Evolutionary conservation across 2,329 filamentous ascomycete species (phyloP), one percentile per base, ranked within the genome.

Genomic region (Leptographium galeiforme): DNA sequence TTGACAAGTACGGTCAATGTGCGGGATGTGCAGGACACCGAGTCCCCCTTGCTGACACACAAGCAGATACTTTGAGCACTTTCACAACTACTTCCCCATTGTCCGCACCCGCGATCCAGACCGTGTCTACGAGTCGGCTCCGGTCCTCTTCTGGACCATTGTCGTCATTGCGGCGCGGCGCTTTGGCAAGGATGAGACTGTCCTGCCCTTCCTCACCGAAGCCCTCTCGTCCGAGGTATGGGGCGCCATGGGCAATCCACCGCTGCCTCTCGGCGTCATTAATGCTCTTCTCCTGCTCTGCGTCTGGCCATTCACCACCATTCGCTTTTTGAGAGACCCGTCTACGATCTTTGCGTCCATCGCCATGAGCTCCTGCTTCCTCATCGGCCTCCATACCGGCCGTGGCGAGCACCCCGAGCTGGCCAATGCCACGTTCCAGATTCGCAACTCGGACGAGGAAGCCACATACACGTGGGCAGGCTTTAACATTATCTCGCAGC

Each of bases 71-170:
- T 71, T 79, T 56, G 69, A 75, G 55, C 68, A 67, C 54, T 79
- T 73, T 49, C 76, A 79, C 53, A 70, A 70, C 3, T 76, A 75
- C 57, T 68, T 79, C 48, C 77, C 77, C 16, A 68, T 79, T 13
- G 61, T 79, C 13, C 68, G 74, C 18, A 67, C 67, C 8, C 69
- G 67, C 19, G 72, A 77, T 54, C 75, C 77, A 6, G 73, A 79
- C 54, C 67, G 70, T 51, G 72, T 71, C 57, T 79, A 76, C 57
- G 68, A 72, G 11, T 61, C 71, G 1, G 70, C 70, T 2, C 68
- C 70, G 2, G 66, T 75, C 10, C 68, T 79, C 8, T 79, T 79
- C 59, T 79, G 76, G 77, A 66, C 72, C n/a, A 68, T 79, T 53
- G 66, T 79, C 44, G 72, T 70, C 56, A 70, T 76, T 18, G 67